Percentiles rank a stretch among this genome's conserved stretches.
Conservation (phyloP, 192 early-diverging fungal species). For the Umbelopsis sp. region DNA sequence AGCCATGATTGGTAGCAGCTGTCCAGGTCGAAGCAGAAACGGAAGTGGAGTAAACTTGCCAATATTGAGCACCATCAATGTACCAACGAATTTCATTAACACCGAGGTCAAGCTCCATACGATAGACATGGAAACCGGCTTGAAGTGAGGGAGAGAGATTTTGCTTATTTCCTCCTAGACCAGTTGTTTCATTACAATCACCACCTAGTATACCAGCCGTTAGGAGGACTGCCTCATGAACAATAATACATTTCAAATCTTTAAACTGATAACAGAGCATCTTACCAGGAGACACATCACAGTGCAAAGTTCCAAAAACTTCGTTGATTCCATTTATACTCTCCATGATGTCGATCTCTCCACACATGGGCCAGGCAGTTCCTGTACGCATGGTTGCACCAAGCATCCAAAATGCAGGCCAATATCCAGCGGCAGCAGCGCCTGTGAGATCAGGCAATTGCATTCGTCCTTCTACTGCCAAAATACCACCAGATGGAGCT, state of each 20-base stretch:
- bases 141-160: not conserved
- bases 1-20: constrained; percentile 2
- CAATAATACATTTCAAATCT: not conserved
- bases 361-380: not conserved
- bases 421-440: constrained; percentile 1
- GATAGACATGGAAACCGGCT: not conserved
- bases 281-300: not conserved
- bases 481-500: constrained; percentile 2
- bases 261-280: not conserved
- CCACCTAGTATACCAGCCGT: not conserved
- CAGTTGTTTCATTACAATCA: constrained; percentile 3
- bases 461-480: constrained; percentile 2
- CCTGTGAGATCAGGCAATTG: not conserved
- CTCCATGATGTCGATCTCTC: constrained; percentile 9
- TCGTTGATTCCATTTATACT: constrained; percentile 4
- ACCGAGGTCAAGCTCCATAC: not conserved
- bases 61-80: constrained; percentile 4
- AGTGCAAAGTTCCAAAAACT: constrained; percentile 4
- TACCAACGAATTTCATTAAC: constrained; percentile 8
- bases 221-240: not conserved
- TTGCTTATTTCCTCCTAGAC: constrained; percentile 3
- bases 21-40: constrained; percentile 1
- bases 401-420: constrained; percentile 13
- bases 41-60: not conserved
- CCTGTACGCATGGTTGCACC: constrained; percentile 1